Base-by-base conservation (phyloP, 768 basidiomycete genomes). In the Calocera viscosa region DNA sequence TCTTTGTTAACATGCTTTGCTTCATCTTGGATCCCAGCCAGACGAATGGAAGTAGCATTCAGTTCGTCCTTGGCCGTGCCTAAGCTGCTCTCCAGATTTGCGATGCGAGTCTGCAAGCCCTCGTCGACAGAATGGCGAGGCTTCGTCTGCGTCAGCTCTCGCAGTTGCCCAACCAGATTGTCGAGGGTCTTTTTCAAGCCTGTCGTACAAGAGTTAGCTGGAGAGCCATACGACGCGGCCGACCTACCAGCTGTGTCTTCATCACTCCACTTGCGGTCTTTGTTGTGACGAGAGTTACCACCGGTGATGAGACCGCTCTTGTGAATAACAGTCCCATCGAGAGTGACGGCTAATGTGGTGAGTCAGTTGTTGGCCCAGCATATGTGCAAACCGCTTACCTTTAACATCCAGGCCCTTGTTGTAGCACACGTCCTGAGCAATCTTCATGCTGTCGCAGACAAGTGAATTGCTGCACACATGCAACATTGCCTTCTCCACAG, bases 241-340 rank as follows among this genome's bases (percentile, higher is more conserved):
- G 32, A 10, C 71, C 77, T 47, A 91, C 93, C 89, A 76, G 91
- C 86, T 2, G 97, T 83, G 71, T 96, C 94, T 72, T 89, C 89
- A 74, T 98, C 95, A 68, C 95, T 91, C 88, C 93, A 97, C 73
- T 91, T 93, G 78, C 90, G 90, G 41, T 82, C 82, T n/a, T 76
- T 85, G 53, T 80, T 82, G 69, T 88, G 87, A 0, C 87, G 83
- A 71, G 91, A 91, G 63, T 85, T 81, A 30, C 96, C 96, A 78
- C 96, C 96, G 35, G 96, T 99, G 74, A 99, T 98, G 60, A 95
- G 78, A 68, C 96, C 96, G 70, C 91, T 94, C 79, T 94, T 94
- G 76, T 99, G 96, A 60, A 99, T 97, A 68, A 99, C 80, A 1
- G 94, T 98, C 0, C 96, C 96, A 49, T 98, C 94, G 47, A 99